Evolutionary conservation across 495 filamentous ascomycete species (phyloP), one percentile per base, ranked within the genome.

Genomic region (Aspergillus bridgeri): DNA sequence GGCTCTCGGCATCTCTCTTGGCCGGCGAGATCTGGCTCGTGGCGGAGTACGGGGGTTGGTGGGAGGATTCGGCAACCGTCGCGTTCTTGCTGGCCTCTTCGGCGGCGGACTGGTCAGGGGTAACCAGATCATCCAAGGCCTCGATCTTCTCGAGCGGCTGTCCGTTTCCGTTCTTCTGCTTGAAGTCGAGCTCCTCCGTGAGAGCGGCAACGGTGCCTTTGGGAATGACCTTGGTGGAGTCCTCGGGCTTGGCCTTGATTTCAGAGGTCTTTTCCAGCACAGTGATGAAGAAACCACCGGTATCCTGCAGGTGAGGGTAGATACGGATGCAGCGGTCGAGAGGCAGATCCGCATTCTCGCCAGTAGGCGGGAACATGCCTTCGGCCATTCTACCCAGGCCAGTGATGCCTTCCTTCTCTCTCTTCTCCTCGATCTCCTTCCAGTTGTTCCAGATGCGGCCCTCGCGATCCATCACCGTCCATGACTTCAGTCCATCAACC

Each of bases 261-360:
- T 98, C 95, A 7, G 80, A 78, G 61, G 83, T 83, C 80, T 99
- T 99, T 74, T 96, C 89, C 22, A 99, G 77, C 3, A 97, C 90
- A 0, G 91, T 84, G 66, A 99, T 96, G 76, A 98, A 99, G 80
- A 99, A 99, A 22, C 86, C 91, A 55, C 94, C 94, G 44, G 94
- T 98, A 65, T 99, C 91, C 72, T 98, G 95, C 59, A 90, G 79
- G 69, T 99, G 93, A 23, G 91, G 88, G 67, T 99, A 99, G 15
- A 99, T 81, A 57, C 94, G 82, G 81, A 97, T 91, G 72, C 92
- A 96, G 43, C 87, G 83, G 60, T 97, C 89, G 0, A 97, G 81
- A 5, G 91, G 90, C n/a, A 97, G 76, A 29, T 76, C 63, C 18
- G 71, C 72, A 52, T 73, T 74, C 51, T 81, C 80, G 50, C 79